Evolutionary conservation across 371 early-diverging fungal species (phyloP), one percentile per base, ranked within the genome.

Genomic region (Rhizomucor miehei): DNA sequence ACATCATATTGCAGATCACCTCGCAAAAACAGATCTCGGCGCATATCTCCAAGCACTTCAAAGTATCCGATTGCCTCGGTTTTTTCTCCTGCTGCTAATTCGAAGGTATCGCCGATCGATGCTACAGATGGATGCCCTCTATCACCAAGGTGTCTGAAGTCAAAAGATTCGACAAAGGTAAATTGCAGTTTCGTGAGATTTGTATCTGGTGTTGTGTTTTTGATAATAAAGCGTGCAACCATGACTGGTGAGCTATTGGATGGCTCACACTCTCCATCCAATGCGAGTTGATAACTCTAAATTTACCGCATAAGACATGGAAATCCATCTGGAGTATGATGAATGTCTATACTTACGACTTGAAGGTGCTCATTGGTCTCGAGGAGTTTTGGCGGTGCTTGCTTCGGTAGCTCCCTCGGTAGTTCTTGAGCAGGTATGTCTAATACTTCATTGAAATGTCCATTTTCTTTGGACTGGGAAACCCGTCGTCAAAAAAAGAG

Each of bases 1-100:
- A 66, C 44, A 46, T 71, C 63, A 44, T 70, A 75, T 40, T 62
- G 56, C 25, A 73, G 37, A 50, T 68, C 69, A 13, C 76, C 73
- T 25, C 66, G 60, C 41, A 75, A 46, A 50, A 50, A 63, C 17
- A 69, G 40, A 2, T 66, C 71, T 40, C 56, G 62, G 21, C 77
- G 59, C 11, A 64, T 51, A 49, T 67, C 67, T 29, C 77, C 68
- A 29, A 54, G 44, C 2, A 75, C 51, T 46, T 61, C 62, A 48
- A 75, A 73, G 24, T 56, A 38, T 1, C 69, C 76, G 2, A 51
- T 43, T 19, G 61, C 62, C 29, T 67, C 63, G 1, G 65, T 61
- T n/a, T 56, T 46, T 47, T 72, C 73, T 19, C 63, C 59, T 14
- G 49, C 47, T 54, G 68, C 58, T 19, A 79, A 47, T 24, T 73